Conservation (phyloP, 371 early-diverging fungal genomes). For the Mortierella sp. region DNA sequence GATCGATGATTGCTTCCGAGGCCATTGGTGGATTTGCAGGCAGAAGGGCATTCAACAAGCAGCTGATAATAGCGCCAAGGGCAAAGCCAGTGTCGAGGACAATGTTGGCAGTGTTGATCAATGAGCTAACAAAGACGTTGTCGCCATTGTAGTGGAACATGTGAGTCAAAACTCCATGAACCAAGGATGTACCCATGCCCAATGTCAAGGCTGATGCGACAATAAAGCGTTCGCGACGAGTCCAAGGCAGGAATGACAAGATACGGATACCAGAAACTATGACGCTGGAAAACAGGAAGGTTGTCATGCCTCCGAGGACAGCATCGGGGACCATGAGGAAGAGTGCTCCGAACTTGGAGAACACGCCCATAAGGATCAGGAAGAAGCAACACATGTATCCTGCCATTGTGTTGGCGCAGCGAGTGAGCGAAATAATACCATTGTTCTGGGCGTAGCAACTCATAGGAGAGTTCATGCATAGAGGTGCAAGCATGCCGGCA, state of each 20-base stretch:
- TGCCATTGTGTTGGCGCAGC: constrained; percentile 73
- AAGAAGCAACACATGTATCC: constrained; percentile 73
- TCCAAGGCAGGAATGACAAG: constrained; percentile 71
- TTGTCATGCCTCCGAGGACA: constrained; percentile 70
- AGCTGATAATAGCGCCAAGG: constrained; percentile 65
- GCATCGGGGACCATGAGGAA: constrained; percentile 69
- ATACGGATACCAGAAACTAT: constrained; percentile 76
- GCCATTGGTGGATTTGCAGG: constrained; percentile 44
- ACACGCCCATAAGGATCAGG: constrained; percentile 69
- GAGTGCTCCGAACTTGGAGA: constrained; percentile 73
- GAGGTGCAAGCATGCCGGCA: constrained; percentile 66
- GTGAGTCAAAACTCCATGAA: constrained; percentile 69
- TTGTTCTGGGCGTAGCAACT: constrained; percentile 77
- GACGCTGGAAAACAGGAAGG: constrained; percentile 71
- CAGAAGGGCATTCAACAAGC: constrained; percentile 65
- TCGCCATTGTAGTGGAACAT: constrained; percentile 67
- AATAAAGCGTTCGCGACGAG: constrained; percentile 69
- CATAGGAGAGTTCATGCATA: constrained; percentile 70
- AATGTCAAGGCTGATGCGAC: constrained; percentile 56
- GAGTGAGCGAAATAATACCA: constrained; percentile 70
- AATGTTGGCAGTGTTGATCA: constrained; percentile 68
- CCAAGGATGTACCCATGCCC: constrained; percentile 69
- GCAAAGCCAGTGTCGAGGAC: constrained; percentile 69
- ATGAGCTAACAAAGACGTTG: constrained; percentile 62
- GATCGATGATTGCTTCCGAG: constrained; percentile 31